Percentiles rank a stretch among this genome's conserved stretches.
phyloP scores from a whole-genome alignment of 1,139 yeast genomes.

The Suhomyces chickasaworum region DNA sequence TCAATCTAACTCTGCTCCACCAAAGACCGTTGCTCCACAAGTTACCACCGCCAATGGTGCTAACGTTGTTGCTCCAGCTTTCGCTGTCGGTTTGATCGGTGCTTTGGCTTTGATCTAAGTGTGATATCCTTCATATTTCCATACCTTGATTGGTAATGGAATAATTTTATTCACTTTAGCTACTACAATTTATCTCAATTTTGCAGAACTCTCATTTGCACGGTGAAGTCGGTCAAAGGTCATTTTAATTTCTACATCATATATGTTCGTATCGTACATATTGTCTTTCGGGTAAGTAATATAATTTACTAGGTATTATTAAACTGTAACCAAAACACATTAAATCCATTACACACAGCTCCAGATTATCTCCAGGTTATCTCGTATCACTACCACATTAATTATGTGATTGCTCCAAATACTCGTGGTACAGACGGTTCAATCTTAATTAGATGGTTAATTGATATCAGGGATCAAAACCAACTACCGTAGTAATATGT shows the following conservation, averaged over 20 bases:
- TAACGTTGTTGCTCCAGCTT: conserved; percentile 19
- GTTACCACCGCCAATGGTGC: background rate
- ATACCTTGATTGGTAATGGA: background rate
- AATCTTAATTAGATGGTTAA: too few species aligned
- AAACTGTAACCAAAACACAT: background rate
- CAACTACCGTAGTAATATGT: background rate
- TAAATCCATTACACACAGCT: too few species aligned
- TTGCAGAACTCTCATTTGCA: conserved; percentile 7
- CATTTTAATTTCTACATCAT: conserved; percentile 10
- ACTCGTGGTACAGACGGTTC: too few species aligned
- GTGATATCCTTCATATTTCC: background rate
- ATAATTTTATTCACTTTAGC: background rate
- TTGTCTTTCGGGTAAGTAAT: conserved; percentile 15
- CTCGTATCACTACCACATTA: too few species aligned
- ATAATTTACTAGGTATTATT: conserved; percentile 8
- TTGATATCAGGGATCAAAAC: background rate
- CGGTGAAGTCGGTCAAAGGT: conserved; percentile 9
- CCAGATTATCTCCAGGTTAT: too few species aligned
- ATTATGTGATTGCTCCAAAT: too few species aligned
- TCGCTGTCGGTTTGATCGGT: conserved; percentile 22
- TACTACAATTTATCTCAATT: conserved; percentile 1
- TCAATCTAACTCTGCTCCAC: conserved; percentile 12
- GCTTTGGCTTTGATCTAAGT: conserved; percentile 20
- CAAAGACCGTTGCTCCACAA: conserved; percentile 15
- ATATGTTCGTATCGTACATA: conserved; percentile 8